phyloP scores from a whole-genome alignment of 2,329 filamentous ascomycete species.

The Fusarium tupiense region DNA sequence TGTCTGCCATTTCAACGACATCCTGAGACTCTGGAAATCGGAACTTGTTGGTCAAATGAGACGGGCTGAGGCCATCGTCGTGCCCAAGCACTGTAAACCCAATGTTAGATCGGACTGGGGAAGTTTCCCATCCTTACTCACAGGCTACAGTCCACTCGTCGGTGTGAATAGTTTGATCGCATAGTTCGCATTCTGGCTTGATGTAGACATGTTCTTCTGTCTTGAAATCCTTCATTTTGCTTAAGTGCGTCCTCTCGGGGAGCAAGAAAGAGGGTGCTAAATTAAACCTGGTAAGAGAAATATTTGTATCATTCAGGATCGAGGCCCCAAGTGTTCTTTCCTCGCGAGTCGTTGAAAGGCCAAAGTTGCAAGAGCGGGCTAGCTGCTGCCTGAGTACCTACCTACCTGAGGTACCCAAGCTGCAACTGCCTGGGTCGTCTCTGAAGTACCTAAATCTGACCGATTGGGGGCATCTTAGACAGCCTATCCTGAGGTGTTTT shows the following conservation, averaged over 20 bases:
- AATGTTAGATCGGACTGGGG: neutral
- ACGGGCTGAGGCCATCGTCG: neutral
- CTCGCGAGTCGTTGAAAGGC: too few relatives aligned
- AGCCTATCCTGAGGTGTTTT: too few relatives aligned
- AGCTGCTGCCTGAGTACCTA: too few relatives aligned
- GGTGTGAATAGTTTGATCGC: neutral
- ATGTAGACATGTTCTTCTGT: neutral
- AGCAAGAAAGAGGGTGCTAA: too few relatives aligned
- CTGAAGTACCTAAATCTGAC: too few relatives aligned
- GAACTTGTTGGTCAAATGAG: neutral
- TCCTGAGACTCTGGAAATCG: neutral
- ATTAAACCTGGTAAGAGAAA: too few relatives aligned
- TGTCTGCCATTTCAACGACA: neutral
- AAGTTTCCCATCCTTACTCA: neutral
- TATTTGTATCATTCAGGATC: too few relatives aligned
- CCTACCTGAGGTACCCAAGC: too few relatives aligned
- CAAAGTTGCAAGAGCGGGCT: too few relatives aligned
- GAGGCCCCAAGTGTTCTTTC: too few relatives aligned
- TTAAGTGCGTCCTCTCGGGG: neutral
- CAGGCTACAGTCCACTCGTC: neutral
- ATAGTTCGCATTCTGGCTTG: neutral
- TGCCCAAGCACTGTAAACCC: neutral
- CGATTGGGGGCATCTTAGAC: too few relatives aligned
- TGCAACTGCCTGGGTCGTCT: too few relatives aligned
- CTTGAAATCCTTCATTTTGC: neutral